phyloP scores from a whole-genome alignment of 2,329 filamentous ascomycete genomes.

The Aureobasidium musti region DNA sequence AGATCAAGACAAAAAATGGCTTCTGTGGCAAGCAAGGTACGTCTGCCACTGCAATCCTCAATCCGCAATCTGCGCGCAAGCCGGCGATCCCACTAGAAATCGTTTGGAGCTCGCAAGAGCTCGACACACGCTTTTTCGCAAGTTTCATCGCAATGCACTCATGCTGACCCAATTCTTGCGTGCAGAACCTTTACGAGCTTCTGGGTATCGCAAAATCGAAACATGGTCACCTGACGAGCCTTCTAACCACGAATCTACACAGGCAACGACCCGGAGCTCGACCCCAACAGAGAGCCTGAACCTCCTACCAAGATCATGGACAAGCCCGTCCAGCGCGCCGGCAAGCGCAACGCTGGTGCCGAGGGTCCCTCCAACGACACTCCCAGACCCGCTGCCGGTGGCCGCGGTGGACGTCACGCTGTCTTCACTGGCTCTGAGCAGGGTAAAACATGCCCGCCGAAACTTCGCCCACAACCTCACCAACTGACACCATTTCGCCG shows the following conservation, averaged over 20 bases:
- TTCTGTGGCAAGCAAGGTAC: conserved; percentile 30
- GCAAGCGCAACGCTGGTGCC: conserved; percentile 84
- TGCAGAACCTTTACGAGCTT: conserved; percentile 94
- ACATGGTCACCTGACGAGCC: conserved; percentile 25
- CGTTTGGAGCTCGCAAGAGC: conserved; percentile 12
- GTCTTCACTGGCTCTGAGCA: conserved; percentile 76
- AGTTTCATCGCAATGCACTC: not conserved
- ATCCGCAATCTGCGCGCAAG: not conserved
- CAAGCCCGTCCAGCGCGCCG: conserved; percentile 73
- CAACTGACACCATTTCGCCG: conserved; percentile 1
- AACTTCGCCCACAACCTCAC: not conserved
- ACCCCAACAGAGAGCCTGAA: conserved; percentile 67
- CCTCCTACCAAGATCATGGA: conserved; percentile 87
- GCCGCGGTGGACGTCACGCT: conserved; percentile 57
- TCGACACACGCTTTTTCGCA: conserved; percentile 8
- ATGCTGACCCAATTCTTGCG: conserved; percentile 31
- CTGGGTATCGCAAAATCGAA: conserved; percentile 68
- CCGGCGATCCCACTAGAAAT: not conserved
- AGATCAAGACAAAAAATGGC: conserved; percentile 27
- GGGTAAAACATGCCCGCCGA: conserved; percentile 62
- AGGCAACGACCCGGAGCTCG: conserved; percentile 71
- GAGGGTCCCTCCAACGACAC: conserved; percentile 60
- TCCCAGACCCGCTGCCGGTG: conserved; percentile 44
- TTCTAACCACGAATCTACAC: conserved; percentile 36
- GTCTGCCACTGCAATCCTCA: not conserved